Evolutionary conservation across 2,329 filamentous ascomycete species (phyloP).

Genomic region (Pseudogymnoascus sp.): DNA sequence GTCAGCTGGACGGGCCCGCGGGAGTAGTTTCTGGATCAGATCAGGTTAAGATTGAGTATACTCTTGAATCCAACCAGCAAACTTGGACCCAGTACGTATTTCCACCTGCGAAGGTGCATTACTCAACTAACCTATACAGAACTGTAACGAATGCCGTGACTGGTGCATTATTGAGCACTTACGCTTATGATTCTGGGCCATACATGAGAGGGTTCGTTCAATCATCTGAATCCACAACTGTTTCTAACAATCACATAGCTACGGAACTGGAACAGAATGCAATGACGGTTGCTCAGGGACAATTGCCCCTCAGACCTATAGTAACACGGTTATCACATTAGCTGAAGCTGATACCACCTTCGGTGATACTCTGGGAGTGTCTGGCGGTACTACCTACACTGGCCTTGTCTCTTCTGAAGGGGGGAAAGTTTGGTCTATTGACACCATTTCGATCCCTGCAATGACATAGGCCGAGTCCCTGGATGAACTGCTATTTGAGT

Average conservation of each 20-base stretch:
- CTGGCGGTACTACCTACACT: slow-evolving; percentile 29
- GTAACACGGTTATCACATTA: slow-evolving; percentile 33
- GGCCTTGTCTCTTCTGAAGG: slow-evolving; percentile 28
- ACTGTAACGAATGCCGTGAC: slow-evolving; percentile 30
- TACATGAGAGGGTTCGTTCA: slow-evolving; percentile 27
- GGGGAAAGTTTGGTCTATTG: slow-evolving; percentile 32
- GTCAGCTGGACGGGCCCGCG: slow-evolving; percentile 29
- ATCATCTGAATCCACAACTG: background rate
- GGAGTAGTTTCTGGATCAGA: slow-evolving; percentile 23
- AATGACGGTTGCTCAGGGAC: slow-evolving; percentile 32
- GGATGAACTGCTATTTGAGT: background rate
- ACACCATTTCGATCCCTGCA: slow-evolving; percentile 29
- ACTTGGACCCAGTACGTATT: slow-evolving; percentile 21
- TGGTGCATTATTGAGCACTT: slow-evolving; percentile 29
- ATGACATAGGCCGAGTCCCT: slow-evolving; percentile 21
- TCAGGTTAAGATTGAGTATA: slow-evolving; percentile 27
- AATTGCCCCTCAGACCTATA: slow-evolving; percentile 31
- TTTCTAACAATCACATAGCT: slow-evolving; percentile 11
- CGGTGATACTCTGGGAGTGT: slow-evolving; percentile 23
- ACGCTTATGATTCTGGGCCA: slow-evolving; percentile 29
- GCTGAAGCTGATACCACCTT: slow-evolving; percentile 27
- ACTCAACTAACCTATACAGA: background rate
- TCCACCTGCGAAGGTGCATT: background rate
- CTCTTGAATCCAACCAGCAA: slow-evolving; percentile 17
- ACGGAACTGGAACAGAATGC: slow-evolving; percentile 36